Conservation (phyloP, 768 basidiomycete species). For the Boletales sp. region DNA sequence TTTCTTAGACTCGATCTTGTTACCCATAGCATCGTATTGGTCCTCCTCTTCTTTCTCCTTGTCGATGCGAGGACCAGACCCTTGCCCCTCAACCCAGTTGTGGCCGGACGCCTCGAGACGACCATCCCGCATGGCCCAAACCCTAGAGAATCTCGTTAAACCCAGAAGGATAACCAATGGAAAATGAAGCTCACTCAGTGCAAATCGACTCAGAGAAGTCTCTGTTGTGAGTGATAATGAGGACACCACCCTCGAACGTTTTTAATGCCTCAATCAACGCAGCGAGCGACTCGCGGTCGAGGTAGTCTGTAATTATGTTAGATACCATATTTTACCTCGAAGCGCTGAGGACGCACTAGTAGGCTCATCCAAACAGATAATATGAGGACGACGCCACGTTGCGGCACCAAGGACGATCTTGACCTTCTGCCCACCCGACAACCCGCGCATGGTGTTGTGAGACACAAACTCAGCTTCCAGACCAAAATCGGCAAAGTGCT, state of each 20-base stretch:
- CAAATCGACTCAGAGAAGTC: conserved; percentile 99
- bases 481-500: conserved; percentile 99
- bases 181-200: conserved; percentile 46
- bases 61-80: conserved; percentile 92
- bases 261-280: conserved; percentile 98
- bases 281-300: conserved; percentile 98
- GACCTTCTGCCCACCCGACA: conserved; percentile 98
- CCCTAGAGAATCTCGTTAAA: conserved; percentile 35
- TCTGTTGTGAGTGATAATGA: conserved; percentile 95
- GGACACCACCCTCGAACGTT: conserved; percentile 97
- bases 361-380: conserved; percentile 96
- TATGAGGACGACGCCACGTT: conserved; percentile 97
- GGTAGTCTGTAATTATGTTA: conserved; percentile 64
- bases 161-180: no score
- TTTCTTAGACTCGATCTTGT: conserved; percentile 89
- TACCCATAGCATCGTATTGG: conserved; percentile 95
- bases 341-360: conserved; percentile 56
- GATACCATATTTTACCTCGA: neutral
- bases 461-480: conserved; percentile 98
- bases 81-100: conserved; percentile 99
- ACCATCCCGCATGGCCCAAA: conserved; percentile 99
- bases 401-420: conserved; percentile 99
- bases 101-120: conserved; percentile 94
- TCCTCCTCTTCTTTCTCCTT: conserved; percentile 90
- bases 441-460: conserved; percentile 99